Conservation (phyloP, 1,284 basidiomycete genomes). For the Melampsora larici-populina region DNA sequence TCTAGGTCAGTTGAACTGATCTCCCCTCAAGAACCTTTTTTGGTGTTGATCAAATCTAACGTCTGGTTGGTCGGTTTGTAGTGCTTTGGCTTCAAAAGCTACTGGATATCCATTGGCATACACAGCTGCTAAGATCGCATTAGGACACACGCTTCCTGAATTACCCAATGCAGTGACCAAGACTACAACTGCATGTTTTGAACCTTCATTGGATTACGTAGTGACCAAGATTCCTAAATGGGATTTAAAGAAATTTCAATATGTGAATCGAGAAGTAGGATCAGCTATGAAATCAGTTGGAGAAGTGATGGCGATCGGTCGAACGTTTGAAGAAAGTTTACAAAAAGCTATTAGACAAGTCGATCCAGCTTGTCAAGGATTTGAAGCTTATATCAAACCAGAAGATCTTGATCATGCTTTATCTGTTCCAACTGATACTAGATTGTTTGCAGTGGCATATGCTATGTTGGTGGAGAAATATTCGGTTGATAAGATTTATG, state of each 20-base stretch:
- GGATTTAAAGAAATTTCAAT: constrained; percentile 98
- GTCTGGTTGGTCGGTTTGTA: constrained; percentile 50
- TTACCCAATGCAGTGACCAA: constrained; percentile 98
- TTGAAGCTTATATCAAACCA: constrained; percentile 68
- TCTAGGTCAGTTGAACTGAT: constrained; percentile 44
- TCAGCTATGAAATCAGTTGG: constrained; percentile 99
- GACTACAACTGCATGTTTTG: constrained; percentile 98
- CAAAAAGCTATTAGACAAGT: constrained; percentile 98
- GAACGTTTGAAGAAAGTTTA: constrained; percentile 96
- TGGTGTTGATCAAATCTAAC: constrained; percentile 60
- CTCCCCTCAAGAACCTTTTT: constrained; percentile 62
- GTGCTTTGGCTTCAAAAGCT: constrained; percentile 95
- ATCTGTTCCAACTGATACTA: constrained; percentile 73
- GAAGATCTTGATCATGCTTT: constrained; percentile 79
- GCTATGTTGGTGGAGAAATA: constrained; percentile 94
- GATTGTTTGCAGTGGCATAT: constrained; percentile 94
- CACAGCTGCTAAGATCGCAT: constrained; percentile 98
- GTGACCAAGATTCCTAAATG: constrained; percentile 99
- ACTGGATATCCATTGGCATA: constrained; percentile 99
- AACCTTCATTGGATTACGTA: constrained; percentile 99
- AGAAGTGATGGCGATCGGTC: constrained; percentile 99
- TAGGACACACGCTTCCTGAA: constrained; percentile 95
- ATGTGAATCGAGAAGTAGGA: constrained; percentile 88
- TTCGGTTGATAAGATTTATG: constrained; percentile 81
- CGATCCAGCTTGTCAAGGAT: constrained; percentile 73